Conservation (phyloP, 306 rosid species). For the Dalbergia oliveri region DNA sequence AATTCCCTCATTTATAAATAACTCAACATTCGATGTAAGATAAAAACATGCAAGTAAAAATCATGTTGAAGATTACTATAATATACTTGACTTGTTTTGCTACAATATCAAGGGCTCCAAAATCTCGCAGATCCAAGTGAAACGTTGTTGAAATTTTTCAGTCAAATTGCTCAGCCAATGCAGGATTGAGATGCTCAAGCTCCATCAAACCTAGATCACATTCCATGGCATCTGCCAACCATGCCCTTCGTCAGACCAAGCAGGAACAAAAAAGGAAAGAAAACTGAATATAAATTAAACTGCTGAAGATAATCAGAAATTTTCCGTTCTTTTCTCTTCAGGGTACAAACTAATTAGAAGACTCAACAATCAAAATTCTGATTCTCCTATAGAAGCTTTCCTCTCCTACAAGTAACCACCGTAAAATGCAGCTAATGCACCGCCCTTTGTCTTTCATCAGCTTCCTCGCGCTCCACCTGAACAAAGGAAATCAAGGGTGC, state of each 20-base stretch:
- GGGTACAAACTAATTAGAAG: constrained; percentile 14
- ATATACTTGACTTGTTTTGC: not conserved
- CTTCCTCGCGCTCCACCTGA: constrained; percentile 67
- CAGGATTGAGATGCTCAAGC: constrained; percentile 10
- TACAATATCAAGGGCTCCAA: not conserved
- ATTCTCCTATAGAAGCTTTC: constrained; percentile 14
- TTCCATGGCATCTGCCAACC: constrained; percentile 11
- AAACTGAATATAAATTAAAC: not conserved
- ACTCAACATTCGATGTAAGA: no score
- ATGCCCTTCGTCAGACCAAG: constrained; percentile 3
- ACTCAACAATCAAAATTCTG: constrained; percentile 39
- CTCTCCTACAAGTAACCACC: constrained; percentile 17
- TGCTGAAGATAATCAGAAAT: not conserved
- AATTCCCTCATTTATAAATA: no score
- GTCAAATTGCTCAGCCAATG: not conserved
- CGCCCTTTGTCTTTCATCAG: constrained; percentile 57
- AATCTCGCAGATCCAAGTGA: not conserved
- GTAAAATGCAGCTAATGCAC: constrained; percentile 50
- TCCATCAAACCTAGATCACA: not conserved
- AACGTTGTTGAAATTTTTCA: not conserved
- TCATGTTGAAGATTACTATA: not conserved
- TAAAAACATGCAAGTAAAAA: constrained; percentile 2
- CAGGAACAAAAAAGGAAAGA: not conserved
- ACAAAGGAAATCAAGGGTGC: constrained; percentile 29
- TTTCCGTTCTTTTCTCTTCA: not conserved